Conservation (phyloP, 2,329 filamentous ascomycete genomes). For the Sporothrix pseudoabietina region DNA sequence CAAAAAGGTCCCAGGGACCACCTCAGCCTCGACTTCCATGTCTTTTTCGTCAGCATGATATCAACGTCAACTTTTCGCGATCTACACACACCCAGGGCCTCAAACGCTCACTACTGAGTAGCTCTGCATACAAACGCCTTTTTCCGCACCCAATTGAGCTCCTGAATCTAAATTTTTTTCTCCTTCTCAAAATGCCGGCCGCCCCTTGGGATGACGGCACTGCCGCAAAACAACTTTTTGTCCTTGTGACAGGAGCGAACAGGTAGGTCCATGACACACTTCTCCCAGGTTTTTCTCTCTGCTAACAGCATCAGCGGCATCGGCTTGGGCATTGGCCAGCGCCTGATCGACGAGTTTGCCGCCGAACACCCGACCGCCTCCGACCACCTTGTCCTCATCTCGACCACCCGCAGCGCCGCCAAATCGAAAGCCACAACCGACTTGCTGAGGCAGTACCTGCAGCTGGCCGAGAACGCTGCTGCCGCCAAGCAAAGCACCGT, state of each 20-base stretch:
- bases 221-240: slow-evolving; percentile 55
- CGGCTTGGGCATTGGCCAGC: slow-evolving; percentile 79
- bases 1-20: background rate
- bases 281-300: no score
- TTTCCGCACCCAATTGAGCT: background rate
- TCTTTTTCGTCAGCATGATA: background rate
- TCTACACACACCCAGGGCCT: background rate
- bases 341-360: slow-evolving; percentile 89
- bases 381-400: slow-evolving; percentile 75
- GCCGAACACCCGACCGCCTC: slow-evolving; percentile 64
- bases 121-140: background rate
- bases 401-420: slow-evolving; percentile 73
- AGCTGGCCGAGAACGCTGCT: slow-evolving; percentile 40
- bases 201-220: slow-evolving; percentile 44
- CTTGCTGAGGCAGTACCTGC: slow-evolving; percentile 65
- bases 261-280: slow-evolving; percentile 57
- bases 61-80: background rate
- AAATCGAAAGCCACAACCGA: slow-evolving; percentile 75
- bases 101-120: background rate
- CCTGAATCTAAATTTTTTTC: no score
- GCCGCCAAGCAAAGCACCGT: slow-evolving; percentile 47
- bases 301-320: slow-evolving; percentile 66
- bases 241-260: slow-evolving; percentile 83
- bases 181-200: slow-evolving; percentile 7
- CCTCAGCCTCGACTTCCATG: background rate